Percentiles rank a stretch among this genome's conserved stretches.
Conservation (phyloP, 2,329 filamentous ascomycete species). For the Aspergillus sp. region DNA sequence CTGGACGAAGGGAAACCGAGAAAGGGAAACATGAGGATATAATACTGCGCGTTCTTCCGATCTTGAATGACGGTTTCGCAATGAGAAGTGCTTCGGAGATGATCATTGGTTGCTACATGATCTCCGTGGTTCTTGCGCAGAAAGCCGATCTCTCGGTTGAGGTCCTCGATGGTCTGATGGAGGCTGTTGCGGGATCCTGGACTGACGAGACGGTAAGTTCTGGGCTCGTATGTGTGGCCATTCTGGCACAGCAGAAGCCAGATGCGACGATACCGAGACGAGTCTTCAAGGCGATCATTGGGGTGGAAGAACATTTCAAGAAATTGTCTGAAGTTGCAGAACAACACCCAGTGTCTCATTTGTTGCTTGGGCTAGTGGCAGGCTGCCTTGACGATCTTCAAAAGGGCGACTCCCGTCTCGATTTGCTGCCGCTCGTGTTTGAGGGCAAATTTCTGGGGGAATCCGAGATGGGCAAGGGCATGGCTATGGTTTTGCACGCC, state of each 20-base stretch:
- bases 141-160: slow-evolving; percentile 72
- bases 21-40: slow-evolving; percentile 70
- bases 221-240: slow-evolving; percentile 68
- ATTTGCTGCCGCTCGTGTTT: slow-evolving; percentile 32
- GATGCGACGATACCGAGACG: slow-evolving; percentile 59
- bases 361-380: slow-evolving; percentile 29
- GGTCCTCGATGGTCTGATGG: slow-evolving; percentile 79
- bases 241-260: slow-evolving; percentile 71
- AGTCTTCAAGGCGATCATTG: slow-evolving; percentile 49
- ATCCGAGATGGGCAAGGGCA: slow-evolving; percentile 19
- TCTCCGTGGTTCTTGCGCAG: slow-evolving; percentile 72
- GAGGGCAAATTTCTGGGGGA: slow-evolving; percentile 22
- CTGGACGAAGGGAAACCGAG: slow-evolving; percentile 67
- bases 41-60: slow-evolving; percentile 57
- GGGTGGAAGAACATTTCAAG: slow-evolving; percentile 22
- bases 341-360: slow-evolving; percentile 24
- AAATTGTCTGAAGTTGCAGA: slow-evolving; percentile 25
- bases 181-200: slow-evolving; percentile 72
- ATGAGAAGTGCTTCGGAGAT: slow-evolving; percentile 68
- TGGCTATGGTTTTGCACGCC: slow-evolving; percentile 26
- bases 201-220: slow-evolving; percentile 61
- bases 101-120: slow-evolving; percentile 84
- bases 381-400: slow-evolving; percentile 26
- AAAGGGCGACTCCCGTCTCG: slow-evolving; percentile 35
- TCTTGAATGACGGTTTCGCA: slow-evolving; percentile 68